Conservation (phyloP, 129 eudicot species). For the Solidago caesia region DNA sequence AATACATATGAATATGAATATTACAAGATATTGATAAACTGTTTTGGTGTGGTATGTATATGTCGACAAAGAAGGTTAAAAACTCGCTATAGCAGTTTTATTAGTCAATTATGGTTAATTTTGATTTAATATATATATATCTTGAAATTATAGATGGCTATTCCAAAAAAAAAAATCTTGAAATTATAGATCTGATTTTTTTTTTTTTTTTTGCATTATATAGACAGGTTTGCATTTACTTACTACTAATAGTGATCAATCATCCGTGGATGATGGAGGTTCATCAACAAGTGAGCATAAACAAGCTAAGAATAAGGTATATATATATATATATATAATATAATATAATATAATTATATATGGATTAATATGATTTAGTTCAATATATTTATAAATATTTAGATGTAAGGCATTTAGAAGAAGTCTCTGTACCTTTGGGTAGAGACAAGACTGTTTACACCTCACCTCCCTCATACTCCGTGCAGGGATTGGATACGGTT, state of each 20-base stretch:
- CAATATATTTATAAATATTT: not conserved
- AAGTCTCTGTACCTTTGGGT: no score
- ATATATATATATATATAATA: not conserved
- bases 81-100: no score
- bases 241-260: slow-evolving; percentile 66
- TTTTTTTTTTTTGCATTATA: slow-evolving; percentile 9
- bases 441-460: no score
- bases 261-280: slow-evolving; percentile 66
- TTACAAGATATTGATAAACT: no score
- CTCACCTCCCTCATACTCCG: no score
- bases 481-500: no score
- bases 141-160: not conserved
- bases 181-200: slow-evolving; percentile 14
- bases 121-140: no score
- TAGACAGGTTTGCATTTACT: slow-evolving; percentile 79
- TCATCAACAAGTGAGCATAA: slow-evolving; percentile 49
- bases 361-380: not conserved
- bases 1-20: no score
- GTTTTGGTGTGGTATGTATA: no score
- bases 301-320: slow-evolving; percentile 64
- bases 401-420: no score
- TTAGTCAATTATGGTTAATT: no score
- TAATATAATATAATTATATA: not conserved
- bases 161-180: not conserved
- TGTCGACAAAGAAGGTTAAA: no score